Conservation (phyloP, 805 yeast species). For the Pichia nakasei region DNA sequence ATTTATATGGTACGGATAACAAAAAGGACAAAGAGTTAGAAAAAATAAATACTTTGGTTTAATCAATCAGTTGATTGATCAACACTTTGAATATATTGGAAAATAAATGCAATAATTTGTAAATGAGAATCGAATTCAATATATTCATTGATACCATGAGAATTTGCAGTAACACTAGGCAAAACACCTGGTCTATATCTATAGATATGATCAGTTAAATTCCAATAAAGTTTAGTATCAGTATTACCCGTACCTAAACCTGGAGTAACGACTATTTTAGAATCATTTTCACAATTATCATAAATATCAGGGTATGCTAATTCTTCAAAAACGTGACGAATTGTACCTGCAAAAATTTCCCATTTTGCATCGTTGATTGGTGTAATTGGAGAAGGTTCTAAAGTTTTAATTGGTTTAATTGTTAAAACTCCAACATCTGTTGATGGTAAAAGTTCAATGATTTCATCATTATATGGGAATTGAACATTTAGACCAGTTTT, state of each 20-base stretch:
- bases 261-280: constrained; percentile 40
- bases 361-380: constrained; percentile 43
- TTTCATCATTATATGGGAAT: constrained; percentile 9
- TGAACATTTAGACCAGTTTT: constrained; percentile 23
- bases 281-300: constrained; percentile 7
- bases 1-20: constrained; percentile 14
- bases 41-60: neutral
- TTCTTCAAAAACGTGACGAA: constrained; percentile 40
- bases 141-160: constrained; percentile 62
- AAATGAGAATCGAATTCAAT: constrained; percentile 47
- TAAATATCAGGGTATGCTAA: constrained; percentile 29
- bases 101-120: constrained; percentile 46
- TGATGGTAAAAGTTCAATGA: constrained; percentile 23
- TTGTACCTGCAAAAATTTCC: constrained; percentile 35
- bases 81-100: constrained; percentile 40
- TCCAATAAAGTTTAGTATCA: constrained; percentile 60
- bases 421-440: constrained; percentile 15
- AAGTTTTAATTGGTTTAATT: constrained; percentile 11
- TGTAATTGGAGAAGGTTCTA: constrained; percentile 48
- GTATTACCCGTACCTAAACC: constrained; percentile 61
- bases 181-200: constrained; percentile 45
- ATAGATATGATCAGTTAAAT: constrained; percentile 48
- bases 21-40: neutral
- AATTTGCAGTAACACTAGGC: constrained; percentile 31
- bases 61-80: constrained; percentile 18